These are phyloP conservation scores for Aspergillus versicolor DNA, from an alignment of 2,329 filamentous ascomycete species.

Conservation along the genomic window DNA sequence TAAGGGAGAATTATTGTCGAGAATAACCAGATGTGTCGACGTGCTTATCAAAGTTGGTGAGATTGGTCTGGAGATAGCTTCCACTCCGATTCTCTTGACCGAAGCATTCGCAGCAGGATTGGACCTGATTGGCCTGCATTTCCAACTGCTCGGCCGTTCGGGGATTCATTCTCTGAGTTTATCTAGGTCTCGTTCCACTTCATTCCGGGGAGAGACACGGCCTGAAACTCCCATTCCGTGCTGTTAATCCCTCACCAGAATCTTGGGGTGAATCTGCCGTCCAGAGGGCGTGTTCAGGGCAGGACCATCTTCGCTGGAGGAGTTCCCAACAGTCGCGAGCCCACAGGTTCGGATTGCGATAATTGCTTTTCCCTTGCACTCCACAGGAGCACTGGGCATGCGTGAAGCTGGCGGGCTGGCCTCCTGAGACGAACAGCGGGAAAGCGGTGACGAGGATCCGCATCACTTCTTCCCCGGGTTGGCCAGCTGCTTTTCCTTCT, in stretches of 20 bases:
- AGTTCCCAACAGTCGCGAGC: neutral
- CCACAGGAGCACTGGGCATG: neutral
- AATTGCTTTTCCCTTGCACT: neutral
- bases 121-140: slow-evolving; percentile 1
- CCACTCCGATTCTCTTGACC: neutral
- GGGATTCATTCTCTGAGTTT: slow-evolving; percentile 1
- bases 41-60: neutral
- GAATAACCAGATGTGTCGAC: slow-evolving; percentile 2
- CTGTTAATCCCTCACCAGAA: neutral
- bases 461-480: slow-evolving; percentile 19
- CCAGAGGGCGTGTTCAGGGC: neutral
- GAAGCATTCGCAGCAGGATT: neutral
- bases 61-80: neutral
- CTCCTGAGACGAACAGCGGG: slow-evolving; percentile 1
- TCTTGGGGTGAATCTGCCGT: neutral
- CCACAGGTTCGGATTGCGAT: neutral
- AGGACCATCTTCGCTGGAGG: neutral
- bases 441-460: slow-evolving; percentile 26
- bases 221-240: neutral
- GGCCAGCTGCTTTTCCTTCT: slow-evolving; percentile 9
- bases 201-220: neutral
- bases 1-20: neutral
- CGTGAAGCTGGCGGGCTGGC: neutral
- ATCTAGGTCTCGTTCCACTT: neutral
- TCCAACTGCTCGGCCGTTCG: neutral